Conservation (phyloP, 208 protist genomes). For the Trypanosoma lewisi region DNA sequence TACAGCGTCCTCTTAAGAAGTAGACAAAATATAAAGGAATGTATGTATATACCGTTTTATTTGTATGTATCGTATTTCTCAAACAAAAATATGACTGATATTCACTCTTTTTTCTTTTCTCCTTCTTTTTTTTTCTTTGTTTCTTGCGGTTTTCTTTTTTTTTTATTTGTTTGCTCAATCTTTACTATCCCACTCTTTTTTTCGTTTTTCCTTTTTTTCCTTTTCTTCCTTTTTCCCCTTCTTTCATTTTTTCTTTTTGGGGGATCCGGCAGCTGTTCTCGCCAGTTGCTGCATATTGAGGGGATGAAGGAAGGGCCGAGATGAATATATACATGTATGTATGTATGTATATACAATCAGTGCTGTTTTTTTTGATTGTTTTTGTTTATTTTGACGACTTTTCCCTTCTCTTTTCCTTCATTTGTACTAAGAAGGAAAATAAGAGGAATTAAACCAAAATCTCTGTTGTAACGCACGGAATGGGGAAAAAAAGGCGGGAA, state of each 20-base stretch:
- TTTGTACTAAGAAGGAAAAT: constrained; percentile 7
- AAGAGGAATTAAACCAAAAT: neutral
- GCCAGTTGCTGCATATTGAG: too few species aligned
- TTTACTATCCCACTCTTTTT: constrained; percentile 17
- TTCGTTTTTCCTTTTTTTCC: constrained; percentile 15
- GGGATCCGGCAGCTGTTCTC: too few species aligned
- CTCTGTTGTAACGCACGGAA: neutral
- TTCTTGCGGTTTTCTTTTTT: neutral
- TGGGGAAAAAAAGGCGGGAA: neutral
- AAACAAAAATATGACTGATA: too few species aligned
- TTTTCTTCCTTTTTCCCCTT: constrained; percentile 15
- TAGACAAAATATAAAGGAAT: constrained; percentile 3
- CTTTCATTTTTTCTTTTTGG: constrained; percentile 19
- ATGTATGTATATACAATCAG: too few species aligned
- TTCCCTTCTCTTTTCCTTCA: constrained; percentile 11
- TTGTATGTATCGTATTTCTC: too few species aligned
- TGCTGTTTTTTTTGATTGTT: constrained; percentile 12
- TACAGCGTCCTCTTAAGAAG: neutral
- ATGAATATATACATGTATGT: too few species aligned
- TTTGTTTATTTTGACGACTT: constrained; percentile 8
- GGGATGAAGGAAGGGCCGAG: too few species aligned
- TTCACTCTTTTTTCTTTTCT: constrained; percentile 24
- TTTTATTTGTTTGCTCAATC: constrained; percentile 17
- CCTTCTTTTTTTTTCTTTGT: neutral
- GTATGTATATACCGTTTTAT: neutral